Base-by-base conservation (phyloP, 371 early-diverging fungal genomes). In the Chytridium lagenaria region DNA sequence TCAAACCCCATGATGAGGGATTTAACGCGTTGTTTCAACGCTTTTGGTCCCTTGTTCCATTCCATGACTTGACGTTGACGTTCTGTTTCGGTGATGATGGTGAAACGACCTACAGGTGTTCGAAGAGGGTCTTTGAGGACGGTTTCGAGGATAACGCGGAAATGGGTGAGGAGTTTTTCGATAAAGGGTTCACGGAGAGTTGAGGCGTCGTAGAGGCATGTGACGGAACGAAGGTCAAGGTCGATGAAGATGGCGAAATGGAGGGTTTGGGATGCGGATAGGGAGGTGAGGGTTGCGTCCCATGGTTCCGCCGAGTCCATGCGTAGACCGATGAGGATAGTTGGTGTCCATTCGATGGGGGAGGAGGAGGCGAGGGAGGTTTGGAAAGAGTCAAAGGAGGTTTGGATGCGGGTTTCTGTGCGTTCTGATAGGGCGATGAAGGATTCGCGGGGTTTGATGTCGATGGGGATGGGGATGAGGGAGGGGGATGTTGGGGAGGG, bases 131-230 rank as follows among this genome's bases (percentile, higher is more conserved):
- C 68, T 5, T 10, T 34, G 31, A 68, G 12, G 5, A 23, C 50
- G 33, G 15, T 2, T 52, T 68, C 68, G n/a, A 68, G 68, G 31
- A 68, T 12, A 52, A 28, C 22, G 22, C 68, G 68, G 52, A 51
- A 26, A 28, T 68, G 68, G 15, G 51, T 33, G 5, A 68, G 36
- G 31, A 50, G n/a, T 12, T 52, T 3, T 2, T 50, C 15, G 28
- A 34, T 34, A 15, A 30, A 51, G 5, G 36, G 12, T 22, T 36
- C 52, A n/a, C 68, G 50, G 52, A 51, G 44, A 1, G 2, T 3
- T 5, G 31, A 10, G 10, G 68, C 7, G 52, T 68, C 68, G 52
- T 33, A 39, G 50, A 68, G 15, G 19, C 51, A 19, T 12, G 68
- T 39, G 5, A 30, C 52, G 50, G 16, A 31, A 52, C 36, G 52